These are phyloP conservation scores for Yamadazyma triangularis DNA, from an alignment of 1,139 yeast genomes.

Conservation along the genomic window DNA sequence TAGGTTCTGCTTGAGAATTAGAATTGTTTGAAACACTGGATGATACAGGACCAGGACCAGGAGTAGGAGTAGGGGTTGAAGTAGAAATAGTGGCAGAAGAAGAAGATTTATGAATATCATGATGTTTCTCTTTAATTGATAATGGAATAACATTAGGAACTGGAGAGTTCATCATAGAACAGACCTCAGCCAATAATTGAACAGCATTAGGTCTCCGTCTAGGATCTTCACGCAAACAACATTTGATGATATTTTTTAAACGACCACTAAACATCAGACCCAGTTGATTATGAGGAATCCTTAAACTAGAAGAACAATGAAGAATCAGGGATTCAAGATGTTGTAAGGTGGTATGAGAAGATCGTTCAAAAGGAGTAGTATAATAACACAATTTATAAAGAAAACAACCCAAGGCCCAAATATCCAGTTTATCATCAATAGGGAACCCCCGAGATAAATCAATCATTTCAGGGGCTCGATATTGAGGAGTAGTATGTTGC, in stretches of 20 bases:
- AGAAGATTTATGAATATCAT: background rate
- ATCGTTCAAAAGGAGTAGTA: constrained; percentile 90
- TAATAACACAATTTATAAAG: constrained; percentile 88
- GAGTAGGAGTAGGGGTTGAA: background rate
- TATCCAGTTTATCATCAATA: constrained; percentile 89
- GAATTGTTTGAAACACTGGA: constrained; percentile 7
- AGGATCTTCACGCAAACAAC: constrained; percentile 66
- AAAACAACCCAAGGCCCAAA: constrained; percentile 95
- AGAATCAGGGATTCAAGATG: constrained; percentile 40
- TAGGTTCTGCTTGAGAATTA: constrained; percentile 2
- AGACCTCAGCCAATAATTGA: constrained; percentile 67
- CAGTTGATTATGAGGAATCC: constrained; percentile 33
- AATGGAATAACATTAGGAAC: constrained; percentile 50
- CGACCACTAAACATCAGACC: constrained; percentile 38
- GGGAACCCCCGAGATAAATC: constrained; percentile 82
- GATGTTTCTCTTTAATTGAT: constrained; percentile 10
- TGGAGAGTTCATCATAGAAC: constrained; percentile 52
- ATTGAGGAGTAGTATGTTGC: constrained; percentile 96
- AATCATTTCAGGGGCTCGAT: constrained; percentile 94
- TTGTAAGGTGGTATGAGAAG: constrained; percentile 32
- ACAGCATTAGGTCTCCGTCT: constrained; percentile 66
- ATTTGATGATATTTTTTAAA: constrained; percentile 54
- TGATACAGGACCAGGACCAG: background rate
- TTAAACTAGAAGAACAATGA: constrained; percentile 28
- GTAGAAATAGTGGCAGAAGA: background rate